A percentile compares a stretch with the other conserved stretches of the same genome.
Evolutionary conservation across 1,284 basidiomycete genomes (phyloP).

Genomic region (Irpex sp.): DNA sequence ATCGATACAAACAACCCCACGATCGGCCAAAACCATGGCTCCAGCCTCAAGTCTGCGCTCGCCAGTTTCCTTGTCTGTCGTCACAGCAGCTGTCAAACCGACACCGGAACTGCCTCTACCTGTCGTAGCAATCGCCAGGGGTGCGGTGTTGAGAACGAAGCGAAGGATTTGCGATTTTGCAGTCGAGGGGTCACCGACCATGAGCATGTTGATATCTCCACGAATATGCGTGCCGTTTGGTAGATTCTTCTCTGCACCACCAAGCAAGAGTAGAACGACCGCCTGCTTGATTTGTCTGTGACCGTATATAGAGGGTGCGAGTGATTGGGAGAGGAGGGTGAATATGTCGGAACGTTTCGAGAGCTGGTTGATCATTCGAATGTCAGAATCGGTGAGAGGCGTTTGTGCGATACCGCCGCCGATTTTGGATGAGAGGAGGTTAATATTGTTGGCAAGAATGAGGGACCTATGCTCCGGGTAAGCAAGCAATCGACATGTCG

Average conservation of each 20-base stretch:
- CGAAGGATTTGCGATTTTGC: constrained; percentile 97
- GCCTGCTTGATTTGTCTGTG: constrained; percentile 96
- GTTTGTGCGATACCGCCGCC: constrained; percentile 96
- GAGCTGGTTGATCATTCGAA: constrained; percentile 94
- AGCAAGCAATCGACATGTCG: background rate
- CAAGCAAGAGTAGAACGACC: constrained; percentile 86
- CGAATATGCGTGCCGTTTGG: constrained; percentile 98
- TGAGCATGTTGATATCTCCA: constrained; percentile 98
- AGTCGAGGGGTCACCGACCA: constrained; percentile 98
- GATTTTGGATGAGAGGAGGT: constrained; percentile 93
- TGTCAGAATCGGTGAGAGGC: constrained; percentile 89
- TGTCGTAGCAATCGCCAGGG: constrained; percentile 96
- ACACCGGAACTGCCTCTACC: constrained; percentile 97
- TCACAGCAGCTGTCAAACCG: constrained; percentile 99
- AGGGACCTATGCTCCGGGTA: constrained; percentile 59
- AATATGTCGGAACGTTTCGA: constrained; percentile 86
- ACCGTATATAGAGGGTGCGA: constrained; percentile 97
- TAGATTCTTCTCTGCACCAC: constrained; percentile 97
- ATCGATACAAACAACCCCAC: constrained; percentile 98
- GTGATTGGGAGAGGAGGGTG: constrained; percentile 84
- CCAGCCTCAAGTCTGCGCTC: constrained; percentile 96
- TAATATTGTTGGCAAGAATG: constrained; percentile 93
- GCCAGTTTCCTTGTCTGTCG: constrained; percentile 95
- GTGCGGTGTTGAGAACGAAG: constrained; percentile 94
- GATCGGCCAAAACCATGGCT: constrained; percentile 99